phyloP scores from a whole-genome alignment of 2,329 filamentous ascomycete genomes.

The Alternaria sp. region DNA sequence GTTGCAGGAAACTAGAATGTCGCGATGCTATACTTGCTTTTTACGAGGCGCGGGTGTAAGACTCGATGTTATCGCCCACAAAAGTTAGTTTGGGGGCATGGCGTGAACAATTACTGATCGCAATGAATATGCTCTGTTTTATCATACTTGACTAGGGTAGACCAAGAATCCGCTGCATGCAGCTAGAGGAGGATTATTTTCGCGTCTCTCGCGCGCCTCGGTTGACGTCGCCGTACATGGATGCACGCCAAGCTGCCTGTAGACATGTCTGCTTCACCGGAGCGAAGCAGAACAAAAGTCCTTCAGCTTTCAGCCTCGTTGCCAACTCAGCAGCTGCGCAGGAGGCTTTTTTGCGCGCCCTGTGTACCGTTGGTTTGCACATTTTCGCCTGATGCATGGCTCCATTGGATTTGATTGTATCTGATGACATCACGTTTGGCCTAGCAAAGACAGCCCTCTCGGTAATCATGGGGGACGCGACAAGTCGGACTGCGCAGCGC shows the following conservation, averaged over 20 bases:
- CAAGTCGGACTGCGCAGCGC: slow-evolving; percentile 1
- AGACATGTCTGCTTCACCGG: slow-evolving; percentile 24
- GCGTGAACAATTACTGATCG: background rate
- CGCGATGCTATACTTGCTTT: background rate
- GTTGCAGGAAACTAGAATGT: background rate
- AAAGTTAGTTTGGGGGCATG: background rate
- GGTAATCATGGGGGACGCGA: slow-evolving; percentile 23
- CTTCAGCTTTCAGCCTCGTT: slow-evolving; percentile 16
- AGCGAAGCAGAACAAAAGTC: slow-evolving; percentile 10
- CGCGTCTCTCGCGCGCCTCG: slow-evolving; percentile 15
- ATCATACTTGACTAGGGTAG: background rate
- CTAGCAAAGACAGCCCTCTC: slow-evolving; percentile 20
- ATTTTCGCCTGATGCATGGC: background rate
- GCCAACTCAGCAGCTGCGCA: slow-evolving; percentile 12
- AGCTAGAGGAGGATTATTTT: slow-evolving; percentile 7
- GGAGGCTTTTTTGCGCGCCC: background rate
- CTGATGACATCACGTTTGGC: slow-evolving; percentile 20
- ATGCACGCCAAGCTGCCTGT: slow-evolving; percentile 17
- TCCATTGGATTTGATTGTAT: slow-evolving; percentile 13
- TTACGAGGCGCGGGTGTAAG: slow-evolving; percentile 1
- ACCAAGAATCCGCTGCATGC: background rate
- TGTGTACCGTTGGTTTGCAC: slow-evolving; percentile 1
- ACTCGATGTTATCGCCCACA: background rate
- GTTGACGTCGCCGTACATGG: slow-evolving; percentile 17
- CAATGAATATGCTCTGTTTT: background rate